phyloP scores from a whole-genome alignment of 768 basidiomycete genomes.

The Asterophora lycoperdoides region DNA sequence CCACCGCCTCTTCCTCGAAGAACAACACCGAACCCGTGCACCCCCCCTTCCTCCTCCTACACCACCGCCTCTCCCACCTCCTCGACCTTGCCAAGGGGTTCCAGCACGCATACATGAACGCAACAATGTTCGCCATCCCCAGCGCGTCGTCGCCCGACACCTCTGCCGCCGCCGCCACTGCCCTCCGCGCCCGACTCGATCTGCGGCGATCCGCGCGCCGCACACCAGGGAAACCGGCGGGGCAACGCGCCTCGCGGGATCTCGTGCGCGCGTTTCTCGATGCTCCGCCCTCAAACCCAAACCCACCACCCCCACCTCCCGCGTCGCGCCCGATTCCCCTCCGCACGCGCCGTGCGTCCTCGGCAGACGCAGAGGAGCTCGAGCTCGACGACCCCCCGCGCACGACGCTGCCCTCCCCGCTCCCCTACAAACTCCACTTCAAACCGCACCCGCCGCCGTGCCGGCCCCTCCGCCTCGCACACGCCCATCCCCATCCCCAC shows the following conservation, averaged over 20 bases:
- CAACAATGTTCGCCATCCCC: slow-evolving; percentile 53
- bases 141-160: slow-evolving; percentile 31
- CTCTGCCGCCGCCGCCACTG: slow-evolving; percentile 19
- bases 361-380: not conserved
- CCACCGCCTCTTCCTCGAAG: not conserved
- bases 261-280: slow-evolving; percentile 8
- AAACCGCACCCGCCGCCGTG: slow-evolving; percentile 28
- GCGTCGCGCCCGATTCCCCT: slow-evolving; percentile 24
- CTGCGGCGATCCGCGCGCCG: not conserved
- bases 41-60: slow-evolving; percentile 12
- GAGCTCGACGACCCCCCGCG: slow-evolving; percentile 21
- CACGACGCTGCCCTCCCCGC: slow-evolving; percentile 27
- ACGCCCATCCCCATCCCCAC: slow-evolving; percentile 30
- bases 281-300: not conserved
- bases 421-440: slow-evolving; percentile 32
- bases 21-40: not conserved
- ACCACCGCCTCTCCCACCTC: slow-evolving; percentile 32
- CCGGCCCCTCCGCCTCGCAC: too few species aligned
- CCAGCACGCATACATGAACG: slow-evolving; percentile 54
- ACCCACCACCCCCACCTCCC: slow-evolving; percentile 13
- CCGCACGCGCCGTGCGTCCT: slow-evolving; percentile 35
- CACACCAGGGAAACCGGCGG: not conserved
- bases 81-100: slow-evolving; percentile 52
- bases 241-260: not conserved
- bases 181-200: not conserved